Base-by-base conservation (phyloP, 2,329 filamentous ascomycete genomes). In the Paecilomyces dactylethromorphus region DNA sequence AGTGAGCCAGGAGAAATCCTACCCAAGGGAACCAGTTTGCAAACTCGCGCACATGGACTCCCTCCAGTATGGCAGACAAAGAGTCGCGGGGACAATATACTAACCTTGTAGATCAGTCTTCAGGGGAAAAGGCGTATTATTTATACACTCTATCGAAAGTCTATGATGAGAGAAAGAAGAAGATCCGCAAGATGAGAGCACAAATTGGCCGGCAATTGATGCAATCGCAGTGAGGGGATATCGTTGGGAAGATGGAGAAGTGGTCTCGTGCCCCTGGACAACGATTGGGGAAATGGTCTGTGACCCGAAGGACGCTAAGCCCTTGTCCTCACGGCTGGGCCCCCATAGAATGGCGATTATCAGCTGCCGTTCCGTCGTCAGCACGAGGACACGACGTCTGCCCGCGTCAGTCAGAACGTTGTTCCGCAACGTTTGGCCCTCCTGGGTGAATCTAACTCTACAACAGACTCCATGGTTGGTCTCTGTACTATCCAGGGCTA, bases 211-310 rank as follows among this genome's bases (percentile, higher is more conserved):
- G 56, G 60, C 62, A 66, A 65, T 60, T 32, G 26, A 55, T 49
- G 53, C 49, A 31, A 45, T 45, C 57, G 59, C 58, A 26, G 10
- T 53, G 31, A 56, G 50, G 32, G 58, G 55, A 35, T 55, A 60
- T 57, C 15, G 26, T 53, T 29, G 32, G 55, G 58, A 61, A 63
- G 61, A 59, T 59, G 62, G 60, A 52, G 50, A 62, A 57, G 60
- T 67, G 70, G 71, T 72, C 71, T 72, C 70, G 71, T 72, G 71
- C 69, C 63, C 63, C 60, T 60, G 60, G 59, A 53, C 69, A 65
- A 60, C 63, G 64, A 67, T 69, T 68, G 66, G 67, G 64, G 65
- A 60, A 63, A 22, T 22, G 24, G n/a, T 32, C 32, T 13, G 24
- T 7, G n/a, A 6, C 21, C 32, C 33, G 26, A 24, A 21, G 32